Conservation (phyloP, 129 eudicot genomes). For the Lactuca sativa region DNA sequence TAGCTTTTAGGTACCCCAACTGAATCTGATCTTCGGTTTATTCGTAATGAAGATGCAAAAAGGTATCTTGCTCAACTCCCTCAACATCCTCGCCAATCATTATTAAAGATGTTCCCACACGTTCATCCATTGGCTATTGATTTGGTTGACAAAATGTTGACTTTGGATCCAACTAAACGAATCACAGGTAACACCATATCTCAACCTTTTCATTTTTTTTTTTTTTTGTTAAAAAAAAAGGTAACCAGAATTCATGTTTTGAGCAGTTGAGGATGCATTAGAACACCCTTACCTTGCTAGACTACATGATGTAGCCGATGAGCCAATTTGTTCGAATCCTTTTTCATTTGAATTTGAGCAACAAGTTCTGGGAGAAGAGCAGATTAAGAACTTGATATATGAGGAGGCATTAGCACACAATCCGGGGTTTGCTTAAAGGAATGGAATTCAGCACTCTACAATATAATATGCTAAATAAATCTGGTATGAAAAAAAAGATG, state of each 20-base stretch:
- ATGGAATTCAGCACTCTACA: conserved; percentile 7
- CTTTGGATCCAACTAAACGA: conserved; percentile 73
- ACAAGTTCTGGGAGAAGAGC: conserved; percentile 73
- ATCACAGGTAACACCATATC: conserved; percentile 59
- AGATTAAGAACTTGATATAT: conserved; percentile 85
- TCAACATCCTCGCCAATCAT: conserved; percentile 59
- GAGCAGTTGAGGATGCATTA: conserved; percentile 82
- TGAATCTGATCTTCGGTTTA: conserved; percentile 72
- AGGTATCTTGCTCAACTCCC: conserved; percentile 82
- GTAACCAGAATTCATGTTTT: conserved; percentile 14
- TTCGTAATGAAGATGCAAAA: conserved; percentile 76
- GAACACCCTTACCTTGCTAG: conserved; percentile 88
- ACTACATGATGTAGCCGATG: conserved; percentile 85
- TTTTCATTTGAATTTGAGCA: conserved; percentile 86
- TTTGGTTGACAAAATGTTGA: conserved; percentile 80
- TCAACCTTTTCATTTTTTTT: neutral
- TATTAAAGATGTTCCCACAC: conserved; percentile 65
- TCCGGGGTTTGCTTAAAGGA: conserved; percentile 49
- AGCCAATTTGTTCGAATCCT: conserved; percentile 66
- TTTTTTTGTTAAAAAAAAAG: neutral
- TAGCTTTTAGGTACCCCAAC: conserved; percentile 87
- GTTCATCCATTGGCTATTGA: conserved; percentile 82
- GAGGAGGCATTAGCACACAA: conserved; percentile 74
- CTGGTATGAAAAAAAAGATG: conserved; percentile 5
- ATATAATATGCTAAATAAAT: conserved; percentile 22